Conservation (phyloP, 305 asterid genomes). For the Solanum hybrid region DNA sequence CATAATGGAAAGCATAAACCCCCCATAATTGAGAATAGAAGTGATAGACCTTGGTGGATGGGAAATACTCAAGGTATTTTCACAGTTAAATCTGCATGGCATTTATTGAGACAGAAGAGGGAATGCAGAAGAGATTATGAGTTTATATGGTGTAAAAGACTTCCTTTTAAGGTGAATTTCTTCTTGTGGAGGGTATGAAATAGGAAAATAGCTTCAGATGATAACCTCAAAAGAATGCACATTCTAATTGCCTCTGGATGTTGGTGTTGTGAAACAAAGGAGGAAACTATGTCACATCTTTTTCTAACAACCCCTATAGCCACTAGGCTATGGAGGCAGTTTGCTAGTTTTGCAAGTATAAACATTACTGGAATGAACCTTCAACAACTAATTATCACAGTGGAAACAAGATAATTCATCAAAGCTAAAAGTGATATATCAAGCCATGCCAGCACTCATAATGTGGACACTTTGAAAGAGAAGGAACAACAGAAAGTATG, state of each 20-base stretch:
- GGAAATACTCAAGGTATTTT: neutral
- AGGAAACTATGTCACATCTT: neutral
- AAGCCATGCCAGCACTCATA: neutral
- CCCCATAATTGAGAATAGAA: neutral
- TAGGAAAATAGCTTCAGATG: neutral
- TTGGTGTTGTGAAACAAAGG: neutral
- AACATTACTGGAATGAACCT: neutral
- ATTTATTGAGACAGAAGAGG: neutral
- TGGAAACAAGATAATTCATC: no score
- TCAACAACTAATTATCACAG: neutral
- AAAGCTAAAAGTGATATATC: neutral
- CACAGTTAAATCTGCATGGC: neutral
- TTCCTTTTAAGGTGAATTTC: neutral
- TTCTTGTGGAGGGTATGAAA: neutral
- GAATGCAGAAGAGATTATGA: neutral
- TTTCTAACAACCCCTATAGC: neutral
- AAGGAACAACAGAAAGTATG: neutral
- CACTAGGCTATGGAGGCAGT: neutral
- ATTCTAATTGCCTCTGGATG: no score
- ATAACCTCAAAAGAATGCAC: neutral
- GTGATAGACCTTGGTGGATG: neutral
- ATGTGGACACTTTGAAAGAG: neutral
- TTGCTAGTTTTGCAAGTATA: no score
- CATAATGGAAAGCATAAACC: neutral
- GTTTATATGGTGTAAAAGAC: neutral